phyloP scores from a whole-genome alignment of 192 early-diverging fungal genomes.

The Chytriomyces sp. region DNA sequence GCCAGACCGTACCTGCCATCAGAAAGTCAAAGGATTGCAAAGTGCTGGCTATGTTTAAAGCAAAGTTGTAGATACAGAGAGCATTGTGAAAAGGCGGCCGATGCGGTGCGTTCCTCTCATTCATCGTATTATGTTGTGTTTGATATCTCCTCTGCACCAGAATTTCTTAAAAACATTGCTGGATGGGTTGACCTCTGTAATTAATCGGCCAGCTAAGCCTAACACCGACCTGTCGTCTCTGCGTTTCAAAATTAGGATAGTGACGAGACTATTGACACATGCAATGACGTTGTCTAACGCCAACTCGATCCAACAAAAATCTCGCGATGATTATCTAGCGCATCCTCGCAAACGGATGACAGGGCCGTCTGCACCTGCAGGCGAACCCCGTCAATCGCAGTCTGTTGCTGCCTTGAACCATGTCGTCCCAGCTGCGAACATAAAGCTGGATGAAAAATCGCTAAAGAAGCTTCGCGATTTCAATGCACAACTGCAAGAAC shows the following conservation, averaged over 20 bases:
- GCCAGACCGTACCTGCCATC: background rate
- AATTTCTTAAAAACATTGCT: conserved; percentile 7
- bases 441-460: background rate
- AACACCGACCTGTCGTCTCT: background rate
- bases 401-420: no score
- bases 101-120: conserved; percentile 9
- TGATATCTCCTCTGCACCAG: background rate
- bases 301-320: background rate
- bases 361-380: no score
- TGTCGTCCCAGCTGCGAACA: background rate
- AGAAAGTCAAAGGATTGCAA: background rate
- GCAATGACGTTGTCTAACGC: background rate
- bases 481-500: background rate
- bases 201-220: background rate
- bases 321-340: background rate
- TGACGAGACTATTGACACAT: background rate
- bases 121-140: background rate
- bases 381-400: no score
- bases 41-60: conserved; percentile 22
- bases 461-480: background rate
- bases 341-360: background rate
- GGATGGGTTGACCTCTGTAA: conserved; percentile 11
- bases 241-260: conserved; percentile 18
- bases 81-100: conserved; percentile 8
- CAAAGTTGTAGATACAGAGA: conserved; percentile 3